Conservation (phyloP, 208 protist genomes). For the Trypanosoma brucei region DNA sequence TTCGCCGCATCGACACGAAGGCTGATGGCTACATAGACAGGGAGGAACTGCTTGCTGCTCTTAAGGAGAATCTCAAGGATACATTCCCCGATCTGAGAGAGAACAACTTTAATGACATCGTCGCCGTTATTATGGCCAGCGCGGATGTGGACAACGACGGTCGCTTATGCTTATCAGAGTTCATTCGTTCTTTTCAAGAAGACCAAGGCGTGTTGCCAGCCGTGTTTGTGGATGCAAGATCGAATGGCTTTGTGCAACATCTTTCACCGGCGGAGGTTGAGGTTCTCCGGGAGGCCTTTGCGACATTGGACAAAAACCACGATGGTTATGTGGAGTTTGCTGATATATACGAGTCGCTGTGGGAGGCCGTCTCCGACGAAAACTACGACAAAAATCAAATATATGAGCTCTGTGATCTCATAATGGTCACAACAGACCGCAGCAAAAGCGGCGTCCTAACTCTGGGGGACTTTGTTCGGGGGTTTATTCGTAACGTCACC, state of each 20-base stretch:
- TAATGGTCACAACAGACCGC: constrained; percentile 69
- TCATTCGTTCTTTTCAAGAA: constrained; percentile 85
- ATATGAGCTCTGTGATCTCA: constrained; percentile 66
- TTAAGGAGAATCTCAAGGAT: constrained; percentile 40
- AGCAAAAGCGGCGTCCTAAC: constrained; percentile 39
- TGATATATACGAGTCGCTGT: constrained; percentile 65
- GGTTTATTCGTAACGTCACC: constrained; percentile 55
- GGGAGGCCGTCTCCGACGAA: constrained; percentile 40
- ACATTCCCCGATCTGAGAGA: constrained; percentile 66
- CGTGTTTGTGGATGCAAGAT: constrained; percentile 46
- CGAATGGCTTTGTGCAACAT: constrained; percentile 27
- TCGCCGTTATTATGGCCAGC: constrained; percentile 65
- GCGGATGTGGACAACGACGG: constrained; percentile 70
- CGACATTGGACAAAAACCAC: constrained; percentile 65
- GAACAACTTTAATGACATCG: constrained; percentile 64
- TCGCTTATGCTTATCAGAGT: constrained; percentile 69
- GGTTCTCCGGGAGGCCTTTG: constrained; percentile 65
- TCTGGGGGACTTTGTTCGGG: constrained; percentile 53
- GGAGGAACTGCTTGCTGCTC: constrained; percentile 54
- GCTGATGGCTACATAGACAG: constrained; percentile 66
- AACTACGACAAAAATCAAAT: constrained; percentile 56
- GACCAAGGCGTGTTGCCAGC: constrained; percentile 82
- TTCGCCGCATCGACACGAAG: constrained; percentile 64
- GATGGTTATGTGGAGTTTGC: constrained; percentile 65
- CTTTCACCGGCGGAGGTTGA: constrained; percentile 57